Conservation (phyloP, 345 rosid genomes). For the Turnera subulata region DNA sequence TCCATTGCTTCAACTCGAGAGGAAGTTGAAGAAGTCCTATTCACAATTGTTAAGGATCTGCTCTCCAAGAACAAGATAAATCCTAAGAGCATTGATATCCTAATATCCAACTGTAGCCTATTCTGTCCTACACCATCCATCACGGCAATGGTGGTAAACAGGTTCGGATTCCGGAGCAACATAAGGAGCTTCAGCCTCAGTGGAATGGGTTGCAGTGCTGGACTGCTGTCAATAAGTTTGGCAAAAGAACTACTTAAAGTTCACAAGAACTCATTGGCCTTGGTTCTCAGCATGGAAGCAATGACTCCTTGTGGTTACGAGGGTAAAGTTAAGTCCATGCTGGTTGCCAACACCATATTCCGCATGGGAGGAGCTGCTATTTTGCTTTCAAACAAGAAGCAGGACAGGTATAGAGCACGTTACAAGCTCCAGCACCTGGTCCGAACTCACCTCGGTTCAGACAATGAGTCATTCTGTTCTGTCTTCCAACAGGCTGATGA, state of each 20-base stretch:
- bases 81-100: slow-evolving; percentile 52
- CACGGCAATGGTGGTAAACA: slow-evolving; percentile 42
- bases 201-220: slow-evolving; percentile 68
- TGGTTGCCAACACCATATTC: slow-evolving; percentile 46
- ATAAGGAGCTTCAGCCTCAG: slow-evolving; percentile 52
- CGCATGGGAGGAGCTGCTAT: slow-evolving; percentile 64
- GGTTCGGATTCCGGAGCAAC: slow-evolving; percentile 46
- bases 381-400: slow-evolving; percentile 47
- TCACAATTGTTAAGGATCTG: slow-evolving; percentile 43
- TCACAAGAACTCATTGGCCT: slow-evolving; percentile 43
- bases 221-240: slow-evolving; percentile 44
- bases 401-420: slow-evolving; percentile 36
- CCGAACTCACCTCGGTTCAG: slow-evolving; percentile 52
- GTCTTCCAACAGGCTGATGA: slow-evolving; percentile 46
- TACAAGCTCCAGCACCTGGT: slow-evolving; percentile 56
- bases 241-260: slow-evolving; percentile 52
- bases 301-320: slow-evolving; percentile 37
- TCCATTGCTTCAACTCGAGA: slow-evolving; percentile 24
- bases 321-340: slow-evolving; percentile 51
- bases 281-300: slow-evolving; percentile 60
- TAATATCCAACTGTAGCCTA: slow-evolving; percentile 66
- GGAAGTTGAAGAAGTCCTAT: slow-evolving; percentile 48
- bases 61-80: slow-evolving; percentile 40
- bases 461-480: slow-evolving; percentile 39
- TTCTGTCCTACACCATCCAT: slow-evolving; percentile 70